A percentile compares a stretch with the other conserved stretches of the same genome.
Evolutionary conservation across 192 early-diverging fungal species (phyloP).

Genomic region (Backusella sp.): DNA sequence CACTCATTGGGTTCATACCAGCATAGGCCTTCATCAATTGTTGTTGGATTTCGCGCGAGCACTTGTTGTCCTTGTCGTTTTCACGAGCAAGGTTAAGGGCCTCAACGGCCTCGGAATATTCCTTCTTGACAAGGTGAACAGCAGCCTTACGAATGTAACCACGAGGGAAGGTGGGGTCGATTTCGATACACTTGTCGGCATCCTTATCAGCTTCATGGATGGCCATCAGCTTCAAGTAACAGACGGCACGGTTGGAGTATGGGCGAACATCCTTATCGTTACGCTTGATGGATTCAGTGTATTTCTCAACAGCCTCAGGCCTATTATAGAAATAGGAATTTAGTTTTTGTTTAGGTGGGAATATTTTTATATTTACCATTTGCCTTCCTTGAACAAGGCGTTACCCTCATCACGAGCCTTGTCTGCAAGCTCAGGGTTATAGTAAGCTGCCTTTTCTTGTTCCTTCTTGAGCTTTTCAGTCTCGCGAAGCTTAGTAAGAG

Average conservation of each 20-base stretch:
- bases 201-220: conserved; percentile 94
- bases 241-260: conserved; percentile 96
- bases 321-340: neutral
- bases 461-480: conserved; percentile 79
- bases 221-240: conserved; percentile 93
- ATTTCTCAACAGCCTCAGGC: conserved; percentile 84
- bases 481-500: conserved; percentile 85
- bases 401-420: conserved; percentile 95
- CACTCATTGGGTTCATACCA: conserved; percentile 65
- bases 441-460: conserved; percentile 84
- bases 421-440: conserved; percentile 76
- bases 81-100: conserved; percentile 75
- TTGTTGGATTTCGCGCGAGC: conserved; percentile 79
- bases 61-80: conserved; percentile 83
- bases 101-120: conserved; percentile 82
- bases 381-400: conserved; percentile 85
- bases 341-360: neutral
- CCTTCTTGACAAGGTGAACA: conserved; percentile 84
- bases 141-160: conserved; percentile 96
- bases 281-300: conserved; percentile 97
- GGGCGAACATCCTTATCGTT: conserved; percentile 86
- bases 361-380: conserved; percentile 46
- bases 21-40: conserved; percentile 78
- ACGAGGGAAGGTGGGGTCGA: conserved; percentile 90
- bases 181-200: conserved; percentile 81